Evolutionary conservation across 139 green algal species (phyloP), one percentile per base, ranked within the genome.

Genomic region (Deuterostichococcus epilithicus): DNA sequence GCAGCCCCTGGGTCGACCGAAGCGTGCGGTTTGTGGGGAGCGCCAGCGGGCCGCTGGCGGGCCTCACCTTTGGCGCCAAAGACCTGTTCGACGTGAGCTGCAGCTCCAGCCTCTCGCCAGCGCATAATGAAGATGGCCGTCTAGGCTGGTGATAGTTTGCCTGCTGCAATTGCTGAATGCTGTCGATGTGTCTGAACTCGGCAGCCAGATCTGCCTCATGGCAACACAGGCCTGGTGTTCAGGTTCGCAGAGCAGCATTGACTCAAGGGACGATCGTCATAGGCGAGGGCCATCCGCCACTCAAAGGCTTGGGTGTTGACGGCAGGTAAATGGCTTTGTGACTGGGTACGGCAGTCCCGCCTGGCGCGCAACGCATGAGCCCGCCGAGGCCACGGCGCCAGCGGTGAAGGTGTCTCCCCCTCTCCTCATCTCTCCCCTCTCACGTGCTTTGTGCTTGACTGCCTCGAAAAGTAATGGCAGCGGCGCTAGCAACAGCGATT

Each of bases 261-360:
- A 1, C 67, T 33, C 36, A 32, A 65, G 35, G 13, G 36, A 22
- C 18, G 15, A 60, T 60, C 23, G 8, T 26, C 42, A 45, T 42
- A 28, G 3, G 42, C 1, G 6, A 32, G 39, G 52, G 5, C 22
- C 47, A 32, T 26, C 28, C 36, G 26, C 30, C 13, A 35, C 47
- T 6, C 13, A 58, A 36, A 66, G 23, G 1, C 15, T 69, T 10
- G 25, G 28, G 15, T 38, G 20, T 20, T 15, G 3, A 2, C 2
- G 28, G 35, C 80, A 91, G 79, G 74, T 95, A 28, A 70, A 85
- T 28, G 86, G 90, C 0, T 77, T 90, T 68, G 74, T 78, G 6
- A 97, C 91, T 23, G 89, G 87, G 1, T 94, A 91, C 72, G 94
- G 94, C 70, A 91, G 89, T 70, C 94, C 94, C 0, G 72, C 70